A percentile compares a stretch with the other conserved stretches of the same genome.
These are phyloP conservation scores for Salix viminalis DNA, from an alignment of 345 rosid genomes.

Conservation along the genomic window DNA sequence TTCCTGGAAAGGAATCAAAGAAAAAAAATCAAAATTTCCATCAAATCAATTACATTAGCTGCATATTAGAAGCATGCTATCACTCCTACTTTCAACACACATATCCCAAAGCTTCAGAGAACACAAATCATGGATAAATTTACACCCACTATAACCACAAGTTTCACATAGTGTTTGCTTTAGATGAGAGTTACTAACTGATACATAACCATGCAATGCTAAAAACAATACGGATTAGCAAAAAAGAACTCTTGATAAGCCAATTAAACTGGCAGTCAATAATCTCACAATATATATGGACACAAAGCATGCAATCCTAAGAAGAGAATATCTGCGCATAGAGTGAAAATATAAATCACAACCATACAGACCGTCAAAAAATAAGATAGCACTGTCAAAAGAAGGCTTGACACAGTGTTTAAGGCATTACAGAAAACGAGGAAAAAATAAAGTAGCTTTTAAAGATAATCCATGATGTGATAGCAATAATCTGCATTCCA, in stretches of 20 bases:
- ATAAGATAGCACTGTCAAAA: background rate
- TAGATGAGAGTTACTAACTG: background rate
- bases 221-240: background rate
- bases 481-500: background rate
- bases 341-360: background rate
- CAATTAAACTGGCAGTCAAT: background rate
- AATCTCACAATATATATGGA: too few relatives aligned
- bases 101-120: background rate
- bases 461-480: background rate
- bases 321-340: background rate
- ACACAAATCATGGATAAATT: background rate
- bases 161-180: background rate
- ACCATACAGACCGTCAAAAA: background rate
- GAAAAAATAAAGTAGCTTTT: background rate
- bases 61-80: background rate
- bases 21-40: slow-evolving; percentile 13
- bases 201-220: background rate
- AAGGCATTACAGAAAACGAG: background rate
- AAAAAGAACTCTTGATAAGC: background rate
- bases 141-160: background rate
- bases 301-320: background rate
- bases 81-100: background rate
- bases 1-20: slow-evolving; percentile 50
- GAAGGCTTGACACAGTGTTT: background rate
- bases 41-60: background rate